Base-by-base conservation (phyloP, 495 filamentous ascomycete species). In the Cercophora samala region DNA sequence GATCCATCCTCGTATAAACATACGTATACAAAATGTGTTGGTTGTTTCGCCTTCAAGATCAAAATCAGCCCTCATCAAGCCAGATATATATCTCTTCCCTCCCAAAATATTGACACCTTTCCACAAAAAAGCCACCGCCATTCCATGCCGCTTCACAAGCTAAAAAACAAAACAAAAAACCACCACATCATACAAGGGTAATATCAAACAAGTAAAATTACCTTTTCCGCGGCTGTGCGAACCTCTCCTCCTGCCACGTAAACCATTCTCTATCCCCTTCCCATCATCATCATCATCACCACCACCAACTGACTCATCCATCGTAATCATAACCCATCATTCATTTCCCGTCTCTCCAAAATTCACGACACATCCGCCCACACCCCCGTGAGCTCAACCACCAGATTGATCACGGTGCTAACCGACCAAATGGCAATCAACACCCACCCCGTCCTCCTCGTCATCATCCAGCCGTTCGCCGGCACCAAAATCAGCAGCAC, bases 401-500 rank as follows among this genome's bases (percentile, higher is more conserved):
- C 83, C 2, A 99, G 78, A 79, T 97, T 99, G 5, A 88, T 80
- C 26, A 91, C 67, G 3, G 95, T 98, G 76, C 92, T 92, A n/a
- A 91, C 77, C 19, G 77, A 80, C 95, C 95, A 99, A 13, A 99
- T 78, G n/a, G 75, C 84, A 72, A 98, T 88, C 67, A 97, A 75
- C 2, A 86, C 87, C 85, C 85, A 93, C 17, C 95, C 95, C 68
- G 98, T 91, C 73, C 80, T 87, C 63, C 87, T 83, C 74, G 88
- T 93, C 91, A 99, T 93, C 58, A 86, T 83, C 96, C 96, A 99
- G 66, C 85, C 85, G 76, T 96, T 97, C 76, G 88, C 74, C 17
- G 95, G 95, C 66, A 99, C 91, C 5, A 88, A 81, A 24, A 96
- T 82, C 69, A 99, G 80, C 64, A 98, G 78, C 1, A 90, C 84